phyloP scores from a whole-genome alignment of 148 eudicot species.

The Hydrangea macrophylla region DNA sequence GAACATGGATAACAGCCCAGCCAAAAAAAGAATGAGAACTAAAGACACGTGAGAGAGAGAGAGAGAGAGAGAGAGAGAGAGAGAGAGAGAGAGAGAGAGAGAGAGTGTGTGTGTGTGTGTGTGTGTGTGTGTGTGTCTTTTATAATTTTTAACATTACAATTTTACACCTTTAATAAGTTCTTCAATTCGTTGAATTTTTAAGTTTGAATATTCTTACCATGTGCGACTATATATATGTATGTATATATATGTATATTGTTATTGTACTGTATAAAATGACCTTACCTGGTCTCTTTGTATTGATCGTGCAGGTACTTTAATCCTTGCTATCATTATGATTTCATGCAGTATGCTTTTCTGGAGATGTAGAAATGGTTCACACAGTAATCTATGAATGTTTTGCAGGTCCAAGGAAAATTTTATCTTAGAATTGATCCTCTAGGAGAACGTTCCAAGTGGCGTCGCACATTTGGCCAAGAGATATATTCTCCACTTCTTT shows the following conservation, averaged over 20 bases:
- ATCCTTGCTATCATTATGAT: no score
- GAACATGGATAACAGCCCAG: no score
- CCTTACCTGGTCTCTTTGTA: not conserved
- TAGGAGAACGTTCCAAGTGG: conserved; percentile 94
- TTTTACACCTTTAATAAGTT: no score
- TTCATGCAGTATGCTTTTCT: not conserved
- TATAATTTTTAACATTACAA: no score
- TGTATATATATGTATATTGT: not conserved
- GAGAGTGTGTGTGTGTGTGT: no score
- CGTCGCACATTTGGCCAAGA: conserved; percentile 92
- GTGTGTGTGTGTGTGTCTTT: not conserved
- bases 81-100: no score
- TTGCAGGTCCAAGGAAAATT: conserved; percentile 81
- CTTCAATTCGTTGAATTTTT: no score
- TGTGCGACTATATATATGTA: not conserved
- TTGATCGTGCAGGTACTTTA: not conserved
- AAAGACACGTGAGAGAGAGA: no score
- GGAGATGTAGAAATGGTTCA: not conserved
- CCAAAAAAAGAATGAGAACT: no score
- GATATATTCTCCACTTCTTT: conserved; percentile 86
- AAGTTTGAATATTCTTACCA: not conserved
- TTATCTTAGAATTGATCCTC: conserved; percentile 71
- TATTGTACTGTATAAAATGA: not conserved
- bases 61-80: no score
- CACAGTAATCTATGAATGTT: not conserved